phyloP scores from a whole-genome alignment of 164 flowering plant genomes.

The Taxillus chinensis region DNA sequence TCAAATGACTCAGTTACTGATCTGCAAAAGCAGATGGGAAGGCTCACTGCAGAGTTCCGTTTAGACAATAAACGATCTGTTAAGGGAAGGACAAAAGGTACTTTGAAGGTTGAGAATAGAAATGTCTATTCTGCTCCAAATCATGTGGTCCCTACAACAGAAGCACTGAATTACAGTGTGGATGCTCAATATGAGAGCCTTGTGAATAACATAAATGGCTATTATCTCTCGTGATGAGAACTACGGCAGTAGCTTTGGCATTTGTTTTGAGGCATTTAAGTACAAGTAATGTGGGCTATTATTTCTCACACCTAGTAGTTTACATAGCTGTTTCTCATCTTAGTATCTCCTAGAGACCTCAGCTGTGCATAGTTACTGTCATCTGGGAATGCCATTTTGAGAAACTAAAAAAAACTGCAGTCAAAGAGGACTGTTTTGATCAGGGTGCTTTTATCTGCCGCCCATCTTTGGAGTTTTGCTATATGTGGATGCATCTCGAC shows the following conservation, averaged over 20 bases:
- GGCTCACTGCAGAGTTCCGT: slow-evolving; percentile 75
- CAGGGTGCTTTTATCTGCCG: no score
- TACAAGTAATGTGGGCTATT: slow-evolving; percentile 5
- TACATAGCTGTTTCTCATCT: neutral
- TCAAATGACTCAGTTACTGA: slow-evolving; percentile 69
- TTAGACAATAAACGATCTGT: slow-evolving; percentile 49
- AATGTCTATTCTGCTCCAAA: slow-evolving; percentile 14
- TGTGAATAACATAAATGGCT: slow-evolving; percentile 35
- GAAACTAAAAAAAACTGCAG: no score
- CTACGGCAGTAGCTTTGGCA: slow-evolving; percentile 1
- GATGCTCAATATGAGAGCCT: slow-evolving; percentile 37
- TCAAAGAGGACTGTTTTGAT: no score
- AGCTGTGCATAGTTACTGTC: neutral
- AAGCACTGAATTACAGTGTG: neutral
- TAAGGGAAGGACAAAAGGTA: slow-evolving; percentile 41
- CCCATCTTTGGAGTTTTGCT: no score
- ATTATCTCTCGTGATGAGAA: slow-evolving; percentile 31
- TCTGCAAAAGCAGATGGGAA: slow-evolving; percentile 92
- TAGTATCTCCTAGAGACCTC: neutral
- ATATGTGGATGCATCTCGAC: no score
- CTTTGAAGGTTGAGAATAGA: slow-evolving; percentile 24
- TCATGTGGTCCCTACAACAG: neutral
- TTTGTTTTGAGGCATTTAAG: slow-evolving; percentile 8
- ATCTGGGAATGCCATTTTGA: no score
- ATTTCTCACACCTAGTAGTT: neutral